Evolutionary conservation across 306 rosid species (phyloP).

Genomic region (Herpetospermum pedunculosum): DNA sequence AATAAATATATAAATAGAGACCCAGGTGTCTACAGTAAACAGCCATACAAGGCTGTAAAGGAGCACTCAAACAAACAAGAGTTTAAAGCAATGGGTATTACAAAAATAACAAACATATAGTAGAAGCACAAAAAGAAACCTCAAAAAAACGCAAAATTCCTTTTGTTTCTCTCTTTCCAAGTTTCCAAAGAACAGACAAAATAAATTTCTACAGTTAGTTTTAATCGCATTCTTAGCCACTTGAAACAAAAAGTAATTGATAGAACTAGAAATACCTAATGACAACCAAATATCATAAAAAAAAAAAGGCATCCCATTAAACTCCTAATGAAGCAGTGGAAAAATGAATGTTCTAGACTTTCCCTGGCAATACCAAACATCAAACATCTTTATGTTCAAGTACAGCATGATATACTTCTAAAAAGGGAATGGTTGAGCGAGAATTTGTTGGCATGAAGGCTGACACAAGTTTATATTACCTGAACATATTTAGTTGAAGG

Average conservation of each 20-base stretch:
- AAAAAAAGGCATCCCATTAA: not conserved
- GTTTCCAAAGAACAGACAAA: not conserved
- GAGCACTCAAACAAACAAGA: no score
- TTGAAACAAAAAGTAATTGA: not conserved
- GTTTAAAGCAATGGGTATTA: no score
- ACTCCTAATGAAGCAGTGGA: not conserved
- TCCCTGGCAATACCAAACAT: not conserved
- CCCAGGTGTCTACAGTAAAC: no score
- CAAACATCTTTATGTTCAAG: not conserved
- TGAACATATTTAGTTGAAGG: constrained; percentile 53
- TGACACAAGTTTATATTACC: constrained; percentile 30
- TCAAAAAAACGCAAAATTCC: not conserved
- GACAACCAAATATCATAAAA: not conserved
- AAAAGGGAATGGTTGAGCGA: not conserved
- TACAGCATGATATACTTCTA: not conserved
- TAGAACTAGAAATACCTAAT: not conserved
- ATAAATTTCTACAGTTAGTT: not conserved
- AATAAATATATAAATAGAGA: no score
- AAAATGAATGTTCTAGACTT: not conserved
- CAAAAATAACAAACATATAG: not conserved
- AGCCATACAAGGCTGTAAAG: no score
- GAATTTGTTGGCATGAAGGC: constrained; percentile 3
- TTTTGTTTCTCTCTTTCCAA: not conserved
- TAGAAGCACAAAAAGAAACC: not conserved
- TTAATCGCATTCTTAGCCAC: not conserved